phyloP scores from a whole-genome alignment of 78 protist genomes.

The Dictyostelium firmibasis region DNA sequence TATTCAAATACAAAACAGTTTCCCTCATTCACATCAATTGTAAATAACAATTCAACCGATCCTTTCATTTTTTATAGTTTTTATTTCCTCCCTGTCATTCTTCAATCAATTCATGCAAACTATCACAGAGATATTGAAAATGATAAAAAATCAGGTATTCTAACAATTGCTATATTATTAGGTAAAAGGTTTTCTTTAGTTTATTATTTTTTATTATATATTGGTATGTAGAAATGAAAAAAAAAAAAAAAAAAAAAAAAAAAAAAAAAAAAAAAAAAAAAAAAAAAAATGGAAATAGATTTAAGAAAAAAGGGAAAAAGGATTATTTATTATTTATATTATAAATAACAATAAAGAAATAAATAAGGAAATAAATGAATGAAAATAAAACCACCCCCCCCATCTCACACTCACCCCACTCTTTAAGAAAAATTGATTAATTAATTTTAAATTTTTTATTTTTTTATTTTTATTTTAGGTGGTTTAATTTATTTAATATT shows the following conservation, averaged over 20 bases:
- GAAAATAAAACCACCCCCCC: background rate
- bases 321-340: too few species aligned
- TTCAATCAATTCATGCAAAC: slow-evolving; percentile 16
- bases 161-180: background rate
- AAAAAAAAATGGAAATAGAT: too few species aligned
- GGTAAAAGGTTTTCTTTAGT: background rate
- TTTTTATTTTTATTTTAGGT: background rate
- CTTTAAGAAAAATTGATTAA: too few species aligned
- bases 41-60: background rate
- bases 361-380: background rate
- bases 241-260: background rate
- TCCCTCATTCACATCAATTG: background rate
- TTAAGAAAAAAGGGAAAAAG: too few species aligned
- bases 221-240: background rate
- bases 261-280: too few species aligned
- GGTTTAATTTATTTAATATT: background rate
- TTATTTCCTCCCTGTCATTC: background rate
- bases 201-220: slow-evolving; percentile 5
- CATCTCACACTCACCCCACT: background rate
- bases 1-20: background rate
- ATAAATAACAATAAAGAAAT: too few species aligned
- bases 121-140: slow-evolving; percentile 2
- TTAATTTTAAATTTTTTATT: background rate
- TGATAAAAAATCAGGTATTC: background rate
- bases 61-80: slow-evolving; percentile 10